Evolutionary conservation across 1,284 basidiomycete genomes (phyloP), one percentile per base, ranked within the genome.

Genomic region (Ceratobasidium sp.): DNA sequence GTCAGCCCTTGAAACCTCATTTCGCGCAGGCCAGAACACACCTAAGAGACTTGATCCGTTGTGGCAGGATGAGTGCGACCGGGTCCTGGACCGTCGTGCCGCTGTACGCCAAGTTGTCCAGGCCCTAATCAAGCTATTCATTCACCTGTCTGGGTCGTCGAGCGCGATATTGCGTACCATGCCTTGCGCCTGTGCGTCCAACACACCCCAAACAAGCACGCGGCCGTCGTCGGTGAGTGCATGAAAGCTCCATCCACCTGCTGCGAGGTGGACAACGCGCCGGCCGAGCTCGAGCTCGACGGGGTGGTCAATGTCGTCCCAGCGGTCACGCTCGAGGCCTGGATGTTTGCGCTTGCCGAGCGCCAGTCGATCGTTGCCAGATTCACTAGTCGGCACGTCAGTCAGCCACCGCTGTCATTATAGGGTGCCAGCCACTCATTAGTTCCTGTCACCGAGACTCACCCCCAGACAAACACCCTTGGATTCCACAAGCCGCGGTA

Each of bases 181-280:
- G 13, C 56, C 68, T 16, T 16, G 24, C n/a, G 49, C 39, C 16
- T 48, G n/a, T 16, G 59, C 53, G 53, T 63, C 63, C 19, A 68
- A 53, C 79, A 76, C 80, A 92, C 94, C 94, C 93, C 94, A 96
- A n/a, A 92, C 92, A 81, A 90, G 88, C 11, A 95, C 83, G 41
- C 84, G 83, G 9, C 94, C 94, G 65, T 87, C 82, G 1, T 90
- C 90, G 81, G 94, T 92, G 56, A 94, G 81, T 1, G 91, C 92
- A 79, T 92, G 89, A 80, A 93, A 93, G 43, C 90, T 92, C 94
- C 92, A 94, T 80, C 94, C 94, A 22, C 91, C 90, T 1, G 93
- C 92, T 58, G 89, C 87, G 37, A 95, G 82, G 75, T 86, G 88
- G 37, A 95, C 91, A 64, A 95, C 87, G n/a, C 89, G 86, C 43